Evolutionary conservation across 129 eudicot species (phyloP), one percentile per base, ranked within the genome.

Genomic region (Pseudognaphalium luteoalbum): DNA sequence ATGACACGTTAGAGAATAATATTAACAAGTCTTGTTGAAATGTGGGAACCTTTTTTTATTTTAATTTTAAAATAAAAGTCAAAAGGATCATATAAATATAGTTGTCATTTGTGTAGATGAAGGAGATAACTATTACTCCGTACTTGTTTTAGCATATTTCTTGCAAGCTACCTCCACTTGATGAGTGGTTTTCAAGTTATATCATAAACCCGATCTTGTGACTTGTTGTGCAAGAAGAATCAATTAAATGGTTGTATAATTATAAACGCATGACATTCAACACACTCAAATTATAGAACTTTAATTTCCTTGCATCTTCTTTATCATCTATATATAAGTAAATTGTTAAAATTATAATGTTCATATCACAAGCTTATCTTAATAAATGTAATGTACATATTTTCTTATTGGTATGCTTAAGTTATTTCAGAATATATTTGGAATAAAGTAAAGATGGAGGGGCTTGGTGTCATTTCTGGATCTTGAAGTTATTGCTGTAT

Each of bases 111-210:
- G 51, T 58, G 75, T 42, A 58, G 34, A 68, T 75, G 72, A 51
- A 39, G 21, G 37, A 37, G 39, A 32, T 22, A 32, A 68, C 12
- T 7, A 58, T 59, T 29, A 35, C n/a, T n/a, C n/a, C n/a, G n/a
- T n/a, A n/a, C 74, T 58, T 47, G 15, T 42, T 19, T 44, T 68
- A 79, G 68, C 39, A 71, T 62, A 52, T 71, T 71, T 79, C 78
- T 79, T 80, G 74, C 63, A 73, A 72, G 74, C 21, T 80, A 60
- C 34, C 10, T 57, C 25, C 66, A 76, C 52, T 52, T 71, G 2
- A 71, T 70, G 77, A 44, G 76, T 70, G 65, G 41, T 35, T 71
- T 59, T 7, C 77, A 79, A 79, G 76, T 16, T 71, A 21, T 32
- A 21, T 32, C 4, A 44, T 41, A 42, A 78, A 19, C 39, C 20